Conservation (phyloP, 805 yeast genomes). For the Sugiyamaella mastotermitis region DNA sequence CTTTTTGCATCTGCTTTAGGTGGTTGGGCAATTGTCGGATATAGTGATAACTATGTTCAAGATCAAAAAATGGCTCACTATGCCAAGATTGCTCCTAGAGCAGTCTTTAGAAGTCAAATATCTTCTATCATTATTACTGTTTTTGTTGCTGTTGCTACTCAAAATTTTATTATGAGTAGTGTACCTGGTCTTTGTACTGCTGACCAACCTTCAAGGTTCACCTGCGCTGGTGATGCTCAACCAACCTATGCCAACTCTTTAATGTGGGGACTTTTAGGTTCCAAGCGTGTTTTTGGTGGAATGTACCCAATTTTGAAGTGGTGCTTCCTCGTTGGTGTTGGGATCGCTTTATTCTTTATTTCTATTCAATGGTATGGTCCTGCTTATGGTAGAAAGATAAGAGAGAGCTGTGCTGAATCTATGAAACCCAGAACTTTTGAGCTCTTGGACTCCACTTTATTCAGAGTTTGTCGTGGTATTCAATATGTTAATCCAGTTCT, state of each 20-base stretch:
- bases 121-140: conserved; percentile 35
- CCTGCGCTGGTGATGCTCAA: conserved; percentile 34
- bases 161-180: conserved; percentile 30
- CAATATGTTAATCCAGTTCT: too few species aligned
- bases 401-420: too few species aligned
- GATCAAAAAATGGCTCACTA: conserved; percentile 47
- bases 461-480: too few species aligned
- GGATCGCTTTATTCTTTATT: too few species aligned
- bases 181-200: conserved; percentile 25
- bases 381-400: too few species aligned
- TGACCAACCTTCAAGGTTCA: conserved; percentile 33
- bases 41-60: conserved; percentile 42
- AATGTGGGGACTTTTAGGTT: conserved; percentile 57
- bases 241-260: conserved; percentile 45
- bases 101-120: conserved; percentile 37
- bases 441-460: too few species aligned
- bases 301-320: conserved; percentile 57
- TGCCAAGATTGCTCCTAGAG: conserved; percentile 37
- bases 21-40: conserved; percentile 46
- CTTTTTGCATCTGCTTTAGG: conserved; percentile 44
- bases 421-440: too few species aligned
- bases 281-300: conserved; percentile 42
- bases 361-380: too few species aligned
- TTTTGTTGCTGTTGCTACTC: conserved; percentile 24
- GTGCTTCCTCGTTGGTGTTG: conserved; percentile 58